These are phyloP conservation scores for Scheffersomyces insectosa DNA, from an alignment of 1,139 yeast genomes.

Conservation along the genomic window DNA sequence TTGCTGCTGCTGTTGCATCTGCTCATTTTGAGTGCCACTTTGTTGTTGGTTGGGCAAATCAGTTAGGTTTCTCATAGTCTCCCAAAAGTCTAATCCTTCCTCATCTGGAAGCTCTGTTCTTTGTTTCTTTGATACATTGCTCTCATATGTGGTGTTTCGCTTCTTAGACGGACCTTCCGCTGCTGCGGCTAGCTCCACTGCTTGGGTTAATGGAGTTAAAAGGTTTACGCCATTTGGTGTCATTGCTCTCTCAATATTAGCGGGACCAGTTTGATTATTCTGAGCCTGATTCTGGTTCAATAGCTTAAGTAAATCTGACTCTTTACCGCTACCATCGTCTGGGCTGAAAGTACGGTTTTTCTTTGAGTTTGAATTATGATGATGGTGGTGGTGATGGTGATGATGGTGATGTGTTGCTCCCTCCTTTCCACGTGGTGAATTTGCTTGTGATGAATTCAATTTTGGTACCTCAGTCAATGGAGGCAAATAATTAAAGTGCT, in stretches of 20 bases:
- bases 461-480: slow-evolving; percentile 73
- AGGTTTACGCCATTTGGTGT: slow-evolving; percentile 14
- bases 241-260: neutral
- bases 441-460: slow-evolving; percentile 54
- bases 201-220: slow-evolving; percentile 45
- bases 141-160: slow-evolving; percentile 6
- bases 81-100: slow-evolving; percentile 68
- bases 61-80: slow-evolving; percentile 57
- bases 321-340: slow-evolving; percentile 19
- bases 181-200: slow-evolving; percentile 44
- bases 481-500: slow-evolving; percentile 73
- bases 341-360: slow-evolving; percentile 1
- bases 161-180: slow-evolving; percentile 24
- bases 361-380: slow-evolving; percentile 14
- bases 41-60: slow-evolving; percentile 30
- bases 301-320: slow-evolving; percentile 43
- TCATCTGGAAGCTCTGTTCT: slow-evolving; percentile 23
- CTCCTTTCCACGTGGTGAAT: slow-evolving; percentile 12
- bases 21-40: neutral
- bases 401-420: slow-evolving; percentile 22
- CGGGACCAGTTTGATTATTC: neutral
- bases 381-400: slow-evolving; percentile 33
- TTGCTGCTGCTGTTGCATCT: slow-evolving; percentile 14
- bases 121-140: slow-evolving; percentile 12
- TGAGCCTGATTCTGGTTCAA: slow-evolving; percentile 25